Evolutionary conservation across 805 yeast genomes (phyloP).

Genomic region (Lachancea lanzarotensis): DNA sequence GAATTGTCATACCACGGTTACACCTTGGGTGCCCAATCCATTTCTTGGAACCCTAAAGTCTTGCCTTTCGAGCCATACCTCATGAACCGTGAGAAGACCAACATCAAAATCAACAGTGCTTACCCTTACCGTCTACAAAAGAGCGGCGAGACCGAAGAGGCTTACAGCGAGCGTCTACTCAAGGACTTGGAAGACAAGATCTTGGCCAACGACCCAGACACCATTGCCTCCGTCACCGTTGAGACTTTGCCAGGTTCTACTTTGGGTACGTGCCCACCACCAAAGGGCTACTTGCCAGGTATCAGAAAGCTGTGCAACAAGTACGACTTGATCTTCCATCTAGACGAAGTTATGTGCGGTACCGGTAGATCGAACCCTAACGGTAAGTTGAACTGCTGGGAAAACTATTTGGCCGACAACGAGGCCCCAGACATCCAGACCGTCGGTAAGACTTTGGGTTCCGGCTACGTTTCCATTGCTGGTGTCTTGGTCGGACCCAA

Average conservation of each 20-base stretch:
- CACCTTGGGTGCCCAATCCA: conserved; percentile 41
- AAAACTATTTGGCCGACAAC: conserved; percentile 34
- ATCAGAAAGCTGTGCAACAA: conserved; percentile 43
- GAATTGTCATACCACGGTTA: conserved; percentile 44
- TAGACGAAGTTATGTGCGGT: conserved; percentile 56
- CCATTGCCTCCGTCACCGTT: conserved; percentile 38
- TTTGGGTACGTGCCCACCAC: conserved; percentile 40
- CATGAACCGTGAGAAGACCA: conserved; percentile 21
- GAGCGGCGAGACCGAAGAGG: conserved; percentile 35
- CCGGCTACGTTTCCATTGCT: conserved; percentile 45
- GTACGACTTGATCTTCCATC: conserved; percentile 43
- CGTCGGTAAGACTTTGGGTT: conserved; percentile 44
- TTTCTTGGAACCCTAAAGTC: conserved; percentile 36
- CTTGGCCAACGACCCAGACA: conserved; percentile 38
- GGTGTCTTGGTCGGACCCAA: conserved; percentile 40
- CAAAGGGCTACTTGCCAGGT: conserved; percentile 43
- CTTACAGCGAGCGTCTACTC: conserved; percentile 35
- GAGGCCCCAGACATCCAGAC: conserved; percentile 43
- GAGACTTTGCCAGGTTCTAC: conserved; percentile 46
- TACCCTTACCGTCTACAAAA: conserved; percentile 34
- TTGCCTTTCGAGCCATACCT: conserved; percentile 29
- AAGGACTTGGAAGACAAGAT: conserved; percentile 39
- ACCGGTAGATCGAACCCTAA: conserved; percentile 40
- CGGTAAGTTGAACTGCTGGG: conserved; percentile 45
- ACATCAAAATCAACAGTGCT: conserved; percentile 27